Conservation (phyloP, 768 basidiomycete species). For the Amanita molliuscula region DNA sequence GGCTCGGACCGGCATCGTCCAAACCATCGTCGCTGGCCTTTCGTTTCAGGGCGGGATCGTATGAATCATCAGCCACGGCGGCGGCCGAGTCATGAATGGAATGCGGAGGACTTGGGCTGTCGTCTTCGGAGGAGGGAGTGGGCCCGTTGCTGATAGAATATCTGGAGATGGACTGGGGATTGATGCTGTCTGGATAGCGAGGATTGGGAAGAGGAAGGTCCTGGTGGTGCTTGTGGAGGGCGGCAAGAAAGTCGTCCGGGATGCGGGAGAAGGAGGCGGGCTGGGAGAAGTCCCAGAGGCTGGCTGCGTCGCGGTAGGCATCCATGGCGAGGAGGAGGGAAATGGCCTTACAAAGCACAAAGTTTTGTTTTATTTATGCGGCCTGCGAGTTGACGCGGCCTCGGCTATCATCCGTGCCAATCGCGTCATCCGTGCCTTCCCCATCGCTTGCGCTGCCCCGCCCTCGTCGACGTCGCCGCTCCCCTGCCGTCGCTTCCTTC, state of each 20-base stretch:
- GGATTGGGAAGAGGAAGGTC: neutral
- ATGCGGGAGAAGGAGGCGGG: conserved; percentile 50
- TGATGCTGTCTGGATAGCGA: conserved; percentile 31
- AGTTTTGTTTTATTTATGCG: conserved; percentile 3
- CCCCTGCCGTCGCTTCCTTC: neutral
- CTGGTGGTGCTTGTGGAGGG: conserved; percentile 55
- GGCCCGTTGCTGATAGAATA: conserved; percentile 35
- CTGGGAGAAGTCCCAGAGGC: conserved; percentile 63
- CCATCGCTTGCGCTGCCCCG: conserved; percentile 3
- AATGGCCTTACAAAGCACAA: conserved; percentile 1
- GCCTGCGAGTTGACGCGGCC: neutral
- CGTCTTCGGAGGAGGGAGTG: conserved; percentile 63
- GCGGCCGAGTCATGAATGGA: conserved; percentile 21
- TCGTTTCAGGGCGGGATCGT: conserved; percentile 54
- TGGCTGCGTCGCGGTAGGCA: conserved; percentile 31
- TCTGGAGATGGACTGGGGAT: conserved; percentile 48
- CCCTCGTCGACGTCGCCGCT: neutral
- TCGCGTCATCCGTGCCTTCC: conserved; percentile 3
- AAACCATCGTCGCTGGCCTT: conserved; percentile 64
- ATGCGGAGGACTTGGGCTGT: conserved; percentile 69
- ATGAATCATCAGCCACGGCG: conserved; percentile 22
- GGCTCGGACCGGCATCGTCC: conserved; percentile 54
- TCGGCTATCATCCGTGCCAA: conserved; percentile 2
- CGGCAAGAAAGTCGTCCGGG: conserved; percentile 66
- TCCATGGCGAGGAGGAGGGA: conserved; percentile 31